Evolutionary conservation across 352 stramenopile genomes (phyloP).

Genomic region (Pythium brassicae): DNA sequence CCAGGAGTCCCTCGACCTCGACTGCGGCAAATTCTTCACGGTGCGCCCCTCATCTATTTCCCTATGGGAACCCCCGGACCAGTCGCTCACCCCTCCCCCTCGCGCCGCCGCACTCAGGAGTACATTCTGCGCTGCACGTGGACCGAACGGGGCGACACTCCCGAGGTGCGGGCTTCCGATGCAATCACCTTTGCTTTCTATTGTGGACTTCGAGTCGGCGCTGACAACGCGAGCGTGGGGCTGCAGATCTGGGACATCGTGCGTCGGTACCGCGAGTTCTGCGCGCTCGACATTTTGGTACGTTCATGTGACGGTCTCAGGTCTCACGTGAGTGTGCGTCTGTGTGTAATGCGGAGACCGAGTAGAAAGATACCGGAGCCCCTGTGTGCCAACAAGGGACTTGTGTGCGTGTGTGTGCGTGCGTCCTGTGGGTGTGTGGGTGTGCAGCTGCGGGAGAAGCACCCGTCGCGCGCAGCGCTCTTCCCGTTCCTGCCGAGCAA

Average conservation of each 20-base stretch:
- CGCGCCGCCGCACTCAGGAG: conserved; percentile 32
- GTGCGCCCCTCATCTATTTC: conserved; percentile 17
- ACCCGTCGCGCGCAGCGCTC: conserved; percentile 61
- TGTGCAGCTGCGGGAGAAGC: conserved; percentile 76
- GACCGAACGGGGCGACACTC: conserved; percentile 41
- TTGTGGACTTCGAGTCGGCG: too few relatives aligned
- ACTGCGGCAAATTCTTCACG: conserved; percentile 86
- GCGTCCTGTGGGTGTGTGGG: neutral
- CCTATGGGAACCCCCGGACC: too few relatives aligned
- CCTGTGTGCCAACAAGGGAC: neutral
- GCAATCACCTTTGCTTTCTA: neutral
- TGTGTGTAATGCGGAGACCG: neutral
- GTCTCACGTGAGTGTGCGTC: neutral
- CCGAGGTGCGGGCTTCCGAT: conserved; percentile 25
- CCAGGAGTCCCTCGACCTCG: conserved; percentile 79
- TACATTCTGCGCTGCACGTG: conserved; percentile 81
- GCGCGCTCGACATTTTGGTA: conserved; percentile 82
- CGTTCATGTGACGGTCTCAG: neutral
- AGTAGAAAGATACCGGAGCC: neutral
- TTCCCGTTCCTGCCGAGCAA: conserved; percentile 83
- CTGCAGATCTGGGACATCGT: conserved; percentile 77
- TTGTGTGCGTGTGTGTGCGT: too few relatives aligned
- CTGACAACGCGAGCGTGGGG: too few relatives aligned
- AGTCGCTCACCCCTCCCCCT: neutral
- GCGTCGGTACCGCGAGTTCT: conserved; percentile 82